Base-by-base conservation (phyloP, 2,329 filamentous ascomycete genomes). In the Pyrenophora graminea region DNA sequence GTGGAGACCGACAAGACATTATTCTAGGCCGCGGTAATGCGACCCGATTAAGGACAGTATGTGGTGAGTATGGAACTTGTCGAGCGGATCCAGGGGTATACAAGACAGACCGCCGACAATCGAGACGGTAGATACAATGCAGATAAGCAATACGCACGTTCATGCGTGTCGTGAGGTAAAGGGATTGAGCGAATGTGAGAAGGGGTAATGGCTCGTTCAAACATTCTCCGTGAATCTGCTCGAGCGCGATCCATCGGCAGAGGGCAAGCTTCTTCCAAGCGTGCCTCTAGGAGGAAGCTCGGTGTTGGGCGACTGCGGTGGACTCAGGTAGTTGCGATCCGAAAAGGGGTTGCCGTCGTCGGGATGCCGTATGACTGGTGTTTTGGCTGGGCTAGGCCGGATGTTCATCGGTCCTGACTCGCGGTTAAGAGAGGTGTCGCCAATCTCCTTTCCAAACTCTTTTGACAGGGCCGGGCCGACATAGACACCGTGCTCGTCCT, bases 341-440 rank as follows among this genome's bases (percentile, higher is more conserved):
- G 57, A 50, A 45, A 63, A 67, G 9, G 63, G 58, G 19, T 66
- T 61, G 33, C 53, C 60, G 6, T 70, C 67, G 19, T 70, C 67
- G 23, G 69, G 62, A 42, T 80, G 76, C 51, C 83, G 80, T 50
- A 82, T 81, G 13, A 87, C 74, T 1, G 86, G 82, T 3, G 83
- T 85, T 46, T 85, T 80, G 15, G 82, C 84, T 13, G 86, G 86
- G n/a, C 86, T 83, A n/a, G 83, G 80, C 10, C 62, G 57, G 15
- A 66, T 51, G 41, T 59, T 66, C 61, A 64, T 66, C 1, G 48
- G 59, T 27, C 61, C 64, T 17, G 62, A 57, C n/a, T 55, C 60
- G 12, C 62, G 67, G 18, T 55, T 41, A 12, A 43, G 48, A 45
- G 63, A 42, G 17, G 53, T 47, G 7, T 61, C 65, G 36, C 64